Base-by-base conservation (phyloP, 176 grass and related monocot genomes). In the Avena sativa region DNA sequence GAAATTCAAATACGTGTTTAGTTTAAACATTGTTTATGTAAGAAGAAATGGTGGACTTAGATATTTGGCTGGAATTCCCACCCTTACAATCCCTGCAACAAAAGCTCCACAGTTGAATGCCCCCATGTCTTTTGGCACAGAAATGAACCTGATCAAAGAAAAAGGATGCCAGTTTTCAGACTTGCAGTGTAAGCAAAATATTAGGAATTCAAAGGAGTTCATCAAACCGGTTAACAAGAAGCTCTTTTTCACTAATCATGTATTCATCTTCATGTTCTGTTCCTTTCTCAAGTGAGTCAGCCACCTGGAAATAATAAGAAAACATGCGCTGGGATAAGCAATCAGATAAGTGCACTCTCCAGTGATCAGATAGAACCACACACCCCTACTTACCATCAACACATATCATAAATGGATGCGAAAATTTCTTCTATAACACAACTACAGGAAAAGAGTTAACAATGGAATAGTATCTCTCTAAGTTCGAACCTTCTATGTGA, bases 191-290 rank as follows among this genome's bases (percentile, higher is more conserved):
- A 84, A 76, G 3, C 46, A 81, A 19, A 2, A 81, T 21, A 11
- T 52, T 80, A 84, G 60, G 52, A 79, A 83, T 57, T 14, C 12
- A 87, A 7, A 34, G 9, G 26, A 65, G 25, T 71, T 67, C 12
- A 66, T 55, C 89, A 86, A 88, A 98, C 96, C 96, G 68, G 80
- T 98, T 98, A 87, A 96, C 96, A 90, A 98, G 90, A 85, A 98
- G 92, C 79, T 96, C 96, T 80, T 96, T 98, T 88, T 98, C 96
- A 90, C 96, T 98, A 53, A 98, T 98, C 96, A 98, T 98, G 90
- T 98, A 98, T 71, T 98, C 96, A 83, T 98, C 96, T 87, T 98
- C 93, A 85, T 98, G 89, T 85, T 98, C 96, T 71, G 96, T 98
- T 98, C 96, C 96, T 90, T 98, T 98, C 81, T 98, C 96, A 89